These are phyloP conservation scores for Jamesozyma gamospora DNA, from an alignment of 805 yeast species.

Conservation along the genomic window DNA sequence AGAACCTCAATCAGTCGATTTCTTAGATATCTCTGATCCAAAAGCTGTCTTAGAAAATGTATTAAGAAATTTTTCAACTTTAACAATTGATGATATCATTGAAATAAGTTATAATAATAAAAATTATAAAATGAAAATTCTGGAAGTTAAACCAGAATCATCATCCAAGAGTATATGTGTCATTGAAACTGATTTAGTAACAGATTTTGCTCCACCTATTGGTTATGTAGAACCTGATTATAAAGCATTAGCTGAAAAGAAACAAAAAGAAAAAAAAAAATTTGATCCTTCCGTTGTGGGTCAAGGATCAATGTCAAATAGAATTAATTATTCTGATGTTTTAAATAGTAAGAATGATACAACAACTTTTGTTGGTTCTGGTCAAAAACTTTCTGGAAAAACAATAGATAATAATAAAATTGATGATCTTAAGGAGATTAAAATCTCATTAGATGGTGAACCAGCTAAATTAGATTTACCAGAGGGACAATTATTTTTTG, in stretches of 20 bases:
- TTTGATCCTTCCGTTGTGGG: slow-evolving; percentile 29
- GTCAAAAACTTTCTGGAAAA: slow-evolving; percentile 59
- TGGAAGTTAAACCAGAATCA: slow-evolving; percentile 78
- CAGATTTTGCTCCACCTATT: slow-evolving; percentile 97
- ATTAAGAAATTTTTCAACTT: slow-evolving; percentile 77
- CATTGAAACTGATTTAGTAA: slow-evolving; percentile 90
- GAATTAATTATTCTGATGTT: slow-evolving; percentile 47
- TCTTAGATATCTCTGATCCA: slow-evolving; percentile 88
- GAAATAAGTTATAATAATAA: slow-evolving; percentile 78
- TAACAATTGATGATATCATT: slow-evolving; percentile 75
- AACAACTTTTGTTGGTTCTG: slow-evolving; percentile 45
- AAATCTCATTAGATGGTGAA: slow-evolving; percentile 46
- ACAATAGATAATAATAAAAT: background rate
- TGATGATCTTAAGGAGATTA: slow-evolving; percentile 26
- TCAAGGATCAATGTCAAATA: slow-evolving; percentile 66
- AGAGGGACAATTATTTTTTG: slow-evolving; percentile 83
- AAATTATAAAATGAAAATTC: slow-evolving; percentile 65
- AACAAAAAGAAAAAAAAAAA: slow-evolving; percentile 23
- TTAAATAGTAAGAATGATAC: slow-evolving; percentile 33
- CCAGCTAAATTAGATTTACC: slow-evolving; percentile 70
- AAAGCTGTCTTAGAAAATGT: slow-evolving; percentile 94
- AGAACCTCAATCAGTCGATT: slow-evolving; percentile 92
- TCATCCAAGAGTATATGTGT: slow-evolving; percentile 69
- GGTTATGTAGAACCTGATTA: slow-evolving; percentile 93
- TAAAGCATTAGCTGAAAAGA: slow-evolving; percentile 23